Evolutionary conservation across 495 filamentous ascomycete species (phyloP).

Genomic region (Podospora pseudopauciseta): DNA sequence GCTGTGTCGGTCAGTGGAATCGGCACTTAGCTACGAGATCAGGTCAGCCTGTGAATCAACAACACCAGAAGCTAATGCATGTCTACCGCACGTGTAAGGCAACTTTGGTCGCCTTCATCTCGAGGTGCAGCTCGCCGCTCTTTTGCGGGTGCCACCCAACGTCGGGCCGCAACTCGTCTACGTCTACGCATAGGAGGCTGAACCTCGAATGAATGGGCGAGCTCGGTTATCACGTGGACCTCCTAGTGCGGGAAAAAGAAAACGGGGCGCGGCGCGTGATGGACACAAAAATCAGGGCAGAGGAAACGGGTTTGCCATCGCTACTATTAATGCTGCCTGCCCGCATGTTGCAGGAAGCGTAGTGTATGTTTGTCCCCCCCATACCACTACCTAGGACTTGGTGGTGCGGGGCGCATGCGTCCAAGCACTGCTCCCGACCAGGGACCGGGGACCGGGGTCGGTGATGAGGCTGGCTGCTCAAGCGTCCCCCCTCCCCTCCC

Average conservation of each 20-base stretch:
- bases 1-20: not conserved
- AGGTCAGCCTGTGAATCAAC: not conserved
- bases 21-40: not conserved
- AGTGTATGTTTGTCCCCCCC: too few relatives aligned
- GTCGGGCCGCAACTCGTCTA: not conserved
- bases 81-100: not conserved
- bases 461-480: not conserved
- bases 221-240: not conserved
- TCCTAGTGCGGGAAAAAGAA: not conserved
- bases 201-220: not conserved
- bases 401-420: not conserved
- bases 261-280: conserved; percentile 1
- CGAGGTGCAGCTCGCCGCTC: not conserved
- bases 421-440: not conserved
- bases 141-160: not conserved
- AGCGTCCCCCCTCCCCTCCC: not conserved
- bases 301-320: not conserved
- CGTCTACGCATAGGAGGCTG: not conserved
- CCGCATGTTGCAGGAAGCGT: too few relatives aligned
- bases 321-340: too few relatives aligned
- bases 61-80: not conserved
- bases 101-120: conserved; percentile 1
- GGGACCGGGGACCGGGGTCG: not conserved
- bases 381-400: too few relatives aligned
- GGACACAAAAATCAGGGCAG: not conserved